Evolutionary conservation across 2,329 filamentous ascomycete species (phyloP).

Genomic region (Teratosphaeria destructans): DNA sequence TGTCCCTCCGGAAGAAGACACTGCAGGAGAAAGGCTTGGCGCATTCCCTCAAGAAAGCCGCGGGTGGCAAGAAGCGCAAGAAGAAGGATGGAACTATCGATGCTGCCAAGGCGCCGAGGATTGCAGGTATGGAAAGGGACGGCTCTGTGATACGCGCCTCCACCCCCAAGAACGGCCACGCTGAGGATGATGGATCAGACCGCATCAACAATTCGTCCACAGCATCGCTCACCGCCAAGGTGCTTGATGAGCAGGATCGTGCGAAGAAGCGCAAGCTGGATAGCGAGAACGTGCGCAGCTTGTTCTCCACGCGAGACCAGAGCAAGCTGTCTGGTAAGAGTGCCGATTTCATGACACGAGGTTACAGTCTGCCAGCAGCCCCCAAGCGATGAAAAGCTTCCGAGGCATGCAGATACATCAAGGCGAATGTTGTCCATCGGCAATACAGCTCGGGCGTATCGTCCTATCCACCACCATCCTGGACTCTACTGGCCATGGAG

Average conservation of each 20-base stretch:
- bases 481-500: too few species aligned
- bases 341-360: constrained; percentile 41
- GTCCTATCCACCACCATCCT: too few species aligned
- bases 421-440: background rate
- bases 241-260: constrained; percentile 77
- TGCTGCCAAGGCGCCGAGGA: constrained; percentile 31
- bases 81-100: constrained; percentile 44
- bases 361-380: constrained; percentile 26
- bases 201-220: constrained; percentile 84
- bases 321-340: constrained; percentile 30
- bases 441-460: too few species aligned
- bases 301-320: constrained; percentile 33
- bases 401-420: background rate
- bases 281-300: constrained; percentile 38
- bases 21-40: constrained; percentile 63
- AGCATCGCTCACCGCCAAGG: constrained; percentile 73
- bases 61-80: constrained; percentile 55
- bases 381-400: constrained; percentile 15
- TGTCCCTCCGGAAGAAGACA: constrained; percentile 57
- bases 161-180: constrained; percentile 5
- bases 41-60: constrained; percentile 77
- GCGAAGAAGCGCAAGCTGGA: constrained; percentile 68
- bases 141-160: background rate
- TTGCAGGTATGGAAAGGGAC: constrained; percentile 7
- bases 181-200: constrained; percentile 3